A percentile compares a stretch with the other conserved stretches of the same genome.
Conservation (phyloP, 139 green algal species). For the Ettlia oleoabundans region DNA sequence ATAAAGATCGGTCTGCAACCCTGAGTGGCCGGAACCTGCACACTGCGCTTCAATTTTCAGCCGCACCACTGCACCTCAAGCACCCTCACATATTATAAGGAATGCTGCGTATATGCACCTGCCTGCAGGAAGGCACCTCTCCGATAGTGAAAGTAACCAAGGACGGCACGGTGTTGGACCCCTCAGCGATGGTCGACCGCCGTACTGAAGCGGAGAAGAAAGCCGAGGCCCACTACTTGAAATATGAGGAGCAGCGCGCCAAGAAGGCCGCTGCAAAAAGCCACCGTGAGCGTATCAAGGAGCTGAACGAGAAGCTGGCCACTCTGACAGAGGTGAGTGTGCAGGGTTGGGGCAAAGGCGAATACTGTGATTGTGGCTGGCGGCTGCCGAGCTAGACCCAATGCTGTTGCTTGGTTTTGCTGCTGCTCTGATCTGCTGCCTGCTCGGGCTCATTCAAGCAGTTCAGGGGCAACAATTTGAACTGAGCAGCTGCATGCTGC, state of each 20-base stretch:
- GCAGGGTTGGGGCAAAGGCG: neutral
- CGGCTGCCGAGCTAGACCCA: neutral
- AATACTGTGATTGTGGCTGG: neutral
- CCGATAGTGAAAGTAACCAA: conserved; percentile 19
- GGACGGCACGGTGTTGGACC: conserved; percentile 58
- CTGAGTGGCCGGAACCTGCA: no score
- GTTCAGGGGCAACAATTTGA: no score
- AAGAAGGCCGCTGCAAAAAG: conserved; percentile 78
- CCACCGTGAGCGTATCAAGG: conserved; percentile 79
- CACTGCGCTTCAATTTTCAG: no score
- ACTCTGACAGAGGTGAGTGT: conserved; percentile 33
- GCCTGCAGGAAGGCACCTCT: no score
- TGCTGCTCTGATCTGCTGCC: neutral
- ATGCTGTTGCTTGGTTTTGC: neutral
- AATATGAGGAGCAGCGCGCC: conserved; percentile 75
- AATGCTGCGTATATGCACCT: no score
- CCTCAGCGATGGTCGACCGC: conserved; percentile 54
- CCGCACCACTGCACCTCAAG: no score
- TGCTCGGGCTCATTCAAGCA: neutral
- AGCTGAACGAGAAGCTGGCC: conserved; percentile 52
- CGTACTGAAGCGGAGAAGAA: conserved; percentile 85
- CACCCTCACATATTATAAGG: no score
- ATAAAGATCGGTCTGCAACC: no score
- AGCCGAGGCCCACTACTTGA: conserved; percentile 62
- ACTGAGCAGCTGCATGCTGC: no score